phyloP scores from a whole-genome alignment of 176 grass and related monocot genomes.

The Musa itinerans region DNA sequence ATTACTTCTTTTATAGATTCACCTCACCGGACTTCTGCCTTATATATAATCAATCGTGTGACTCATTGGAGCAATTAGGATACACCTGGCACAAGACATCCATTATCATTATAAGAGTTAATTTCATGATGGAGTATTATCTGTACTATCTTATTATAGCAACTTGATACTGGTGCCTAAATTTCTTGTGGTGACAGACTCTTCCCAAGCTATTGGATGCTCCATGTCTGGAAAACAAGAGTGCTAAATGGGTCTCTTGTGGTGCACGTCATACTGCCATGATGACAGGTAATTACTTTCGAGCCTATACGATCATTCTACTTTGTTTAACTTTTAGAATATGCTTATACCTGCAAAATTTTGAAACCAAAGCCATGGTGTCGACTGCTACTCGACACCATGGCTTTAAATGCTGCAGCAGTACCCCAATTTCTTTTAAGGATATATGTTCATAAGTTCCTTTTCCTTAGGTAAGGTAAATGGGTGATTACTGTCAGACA shows the following conservation, averaged over 20 bases:
- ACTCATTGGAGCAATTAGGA: too few relatives aligned
- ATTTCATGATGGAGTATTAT: neutral
- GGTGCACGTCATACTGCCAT: slow-evolving; percentile 93
- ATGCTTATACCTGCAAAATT: neutral
- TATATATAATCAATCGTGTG: too few relatives aligned
- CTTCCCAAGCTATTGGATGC: slow-evolving; percentile 80
- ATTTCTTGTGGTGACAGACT: slow-evolving; percentile 35
- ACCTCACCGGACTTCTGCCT: too few relatives aligned
- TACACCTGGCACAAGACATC: neutral
- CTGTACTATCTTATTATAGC: neutral
- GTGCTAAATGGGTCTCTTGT: slow-evolving; percentile 72
- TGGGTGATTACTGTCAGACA: too few relatives aligned
- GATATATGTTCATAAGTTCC: too few relatives aligned
- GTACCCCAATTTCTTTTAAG: too few relatives aligned
- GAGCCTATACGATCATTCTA: neutral
- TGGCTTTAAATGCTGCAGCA: too few relatives aligned
- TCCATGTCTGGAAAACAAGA: slow-evolving; percentile 82
- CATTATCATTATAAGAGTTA: neutral
- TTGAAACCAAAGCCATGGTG: neutral
- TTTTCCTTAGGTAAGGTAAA: too few relatives aligned
- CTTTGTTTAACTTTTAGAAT: neutral
- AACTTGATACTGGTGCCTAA: neutral
- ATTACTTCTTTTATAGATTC: too few relatives aligned
- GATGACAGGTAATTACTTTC: slow-evolving; percentile 57
- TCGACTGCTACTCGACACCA: neutral